Evolutionary conservation across 1,284 basidiomycete species (phyloP).

Genomic region (Veloboletus limbatus): DNA sequence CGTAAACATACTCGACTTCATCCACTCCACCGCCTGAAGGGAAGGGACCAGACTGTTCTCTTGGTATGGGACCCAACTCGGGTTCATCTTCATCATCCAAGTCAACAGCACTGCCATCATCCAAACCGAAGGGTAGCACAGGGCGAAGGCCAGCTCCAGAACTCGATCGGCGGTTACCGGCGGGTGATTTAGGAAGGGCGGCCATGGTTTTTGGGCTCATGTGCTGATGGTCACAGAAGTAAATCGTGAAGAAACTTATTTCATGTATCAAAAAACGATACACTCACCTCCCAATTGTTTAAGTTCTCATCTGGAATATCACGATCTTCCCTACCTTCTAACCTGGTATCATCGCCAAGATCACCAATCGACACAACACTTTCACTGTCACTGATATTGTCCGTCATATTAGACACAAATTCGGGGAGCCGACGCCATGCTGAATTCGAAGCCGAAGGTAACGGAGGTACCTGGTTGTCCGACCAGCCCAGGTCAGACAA

Average conservation of each 20-base stretch:
- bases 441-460: conserved; percentile 44
- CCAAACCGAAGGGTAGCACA: conserved; percentile 75
- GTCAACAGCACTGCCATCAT: conserved; percentile 66
- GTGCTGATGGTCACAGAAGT: conserved; percentile 52
- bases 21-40: conserved; percentile 77
- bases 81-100: conserved; percentile 59
- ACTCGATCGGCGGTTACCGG: conserved; percentile 72
- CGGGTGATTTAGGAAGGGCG: conserved; percentile 84
- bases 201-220: conserved; percentile 94
- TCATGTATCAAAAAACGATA: neutral
- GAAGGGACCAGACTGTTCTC: conserved; percentile 69
- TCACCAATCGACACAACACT: conserved; percentile 87
- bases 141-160: conserved; percentile 80
- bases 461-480: conserved; percentile 48
- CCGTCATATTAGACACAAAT: conserved; percentile 68
- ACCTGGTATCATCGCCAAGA: conserved; percentile 68
- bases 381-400: conserved; percentile 86
- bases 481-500: conserved; percentile 77
- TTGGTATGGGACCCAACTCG: conserved; percentile 73
- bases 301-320: conserved; percentile 73
- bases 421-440: conserved; percentile 76
- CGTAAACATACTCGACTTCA: conserved; percentile 84
- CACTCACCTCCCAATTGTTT: conserved; percentile 90
- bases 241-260: conserved; percentile 1
- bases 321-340: conserved; percentile 62